Conservation (phyloP, 2,329 filamentous ascomycete genomes). For the Penicillium capsulatum region DNA sequence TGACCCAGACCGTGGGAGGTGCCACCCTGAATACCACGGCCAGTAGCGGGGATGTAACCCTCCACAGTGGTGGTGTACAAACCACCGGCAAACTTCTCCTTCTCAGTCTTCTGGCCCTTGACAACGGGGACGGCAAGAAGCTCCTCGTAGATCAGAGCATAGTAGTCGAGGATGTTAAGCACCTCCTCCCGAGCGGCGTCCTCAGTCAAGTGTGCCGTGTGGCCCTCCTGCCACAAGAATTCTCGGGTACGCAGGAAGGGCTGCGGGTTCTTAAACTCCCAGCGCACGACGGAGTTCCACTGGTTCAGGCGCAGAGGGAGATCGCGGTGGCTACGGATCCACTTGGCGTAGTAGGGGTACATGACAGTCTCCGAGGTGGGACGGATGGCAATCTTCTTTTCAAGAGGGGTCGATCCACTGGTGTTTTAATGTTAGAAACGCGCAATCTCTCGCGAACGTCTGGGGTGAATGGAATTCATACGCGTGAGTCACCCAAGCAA, state of each 20-base stretch:
- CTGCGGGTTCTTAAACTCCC: constrained; percentile 92
- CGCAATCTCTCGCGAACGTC: neutral
- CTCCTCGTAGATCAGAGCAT: constrained; percentile 87
- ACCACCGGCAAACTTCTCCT: constrained; percentile 96
- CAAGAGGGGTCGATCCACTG: constrained; percentile 86
- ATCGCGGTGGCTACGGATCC: constrained; percentile 94
- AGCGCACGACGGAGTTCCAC: constrained; percentile 93
- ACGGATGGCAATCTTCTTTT: constrained; percentile 69
- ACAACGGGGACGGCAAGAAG: constrained; percentile 93
- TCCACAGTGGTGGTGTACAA: constrained; percentile 96
- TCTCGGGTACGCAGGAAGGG: constrained; percentile 87
- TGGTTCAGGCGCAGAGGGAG: constrained; percentile 92
- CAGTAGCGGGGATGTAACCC: constrained; percentile 92
- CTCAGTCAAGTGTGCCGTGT: constrained; percentile 85
- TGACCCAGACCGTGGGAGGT: constrained; percentile 94
- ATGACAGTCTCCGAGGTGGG: constrained; percentile 75
- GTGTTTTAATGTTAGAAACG: constrained; percentile 8
- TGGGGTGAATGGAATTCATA: constrained; percentile 23
- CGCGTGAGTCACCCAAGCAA: constrained; percentile 51
- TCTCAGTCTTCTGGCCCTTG: constrained; percentile 90
- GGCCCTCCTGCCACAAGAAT: constrained; percentile 97
- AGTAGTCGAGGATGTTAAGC: constrained; percentile 85
- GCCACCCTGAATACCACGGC: constrained; percentile 91
- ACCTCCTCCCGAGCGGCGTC: constrained; percentile 79
- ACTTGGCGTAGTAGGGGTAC: constrained; percentile 59